Conservation (phyloP, 2,329 filamentous ascomycete genomes). For the Sporothrix schenckii region DNA sequence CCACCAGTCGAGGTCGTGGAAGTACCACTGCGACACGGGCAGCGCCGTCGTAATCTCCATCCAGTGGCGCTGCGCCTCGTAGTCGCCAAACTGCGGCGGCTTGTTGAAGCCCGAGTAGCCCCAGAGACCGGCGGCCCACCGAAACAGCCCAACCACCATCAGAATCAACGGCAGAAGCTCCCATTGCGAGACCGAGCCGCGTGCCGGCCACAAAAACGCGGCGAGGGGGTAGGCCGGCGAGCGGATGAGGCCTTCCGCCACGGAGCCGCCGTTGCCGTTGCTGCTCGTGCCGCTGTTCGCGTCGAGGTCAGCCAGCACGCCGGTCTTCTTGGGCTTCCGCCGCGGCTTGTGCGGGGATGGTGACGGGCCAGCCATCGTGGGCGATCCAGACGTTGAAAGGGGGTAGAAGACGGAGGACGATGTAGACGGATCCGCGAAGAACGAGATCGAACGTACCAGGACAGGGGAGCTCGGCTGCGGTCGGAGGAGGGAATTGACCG, state of each 20-base stretch:
- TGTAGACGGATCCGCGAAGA: no score
- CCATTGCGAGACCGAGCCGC: conserved; percentile 86
- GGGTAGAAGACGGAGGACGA: no score
- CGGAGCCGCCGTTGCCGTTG: conserved; percentile 24
- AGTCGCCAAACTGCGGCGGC: conserved; percentile 94
- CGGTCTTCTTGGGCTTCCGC: conserved; percentile 57
- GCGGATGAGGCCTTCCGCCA: conserved; percentile 52
- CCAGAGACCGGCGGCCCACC: conserved; percentile 92
- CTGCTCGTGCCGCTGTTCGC: conserved; percentile 24
- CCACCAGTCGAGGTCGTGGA: conserved; percentile 96
- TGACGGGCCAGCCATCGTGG: conserved; percentile 53
- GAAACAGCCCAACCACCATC: conserved; percentile 87
- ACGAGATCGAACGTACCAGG: not conserved
- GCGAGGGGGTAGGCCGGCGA: conserved; percentile 84
- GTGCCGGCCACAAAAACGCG: conserved; percentile 91
- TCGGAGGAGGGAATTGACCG: conserved; percentile 1
- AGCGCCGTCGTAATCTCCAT: conserved; percentile 94
- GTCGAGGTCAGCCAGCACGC: conserved; percentile 25
- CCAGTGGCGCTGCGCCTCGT: conserved; percentile 97
- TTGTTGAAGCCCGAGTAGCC: conserved; percentile 83
- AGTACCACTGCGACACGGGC: conserved; percentile 95
- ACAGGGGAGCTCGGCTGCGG: not conserved
- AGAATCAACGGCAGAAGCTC: conserved; percentile 83
- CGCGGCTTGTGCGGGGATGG: conserved; percentile 62
- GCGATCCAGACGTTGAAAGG: not conserved